These are phyloP conservation scores for Leishmania martiniquensis DNA, from an alignment of 208 protist species.

Conservation along the genomic window DNA sequence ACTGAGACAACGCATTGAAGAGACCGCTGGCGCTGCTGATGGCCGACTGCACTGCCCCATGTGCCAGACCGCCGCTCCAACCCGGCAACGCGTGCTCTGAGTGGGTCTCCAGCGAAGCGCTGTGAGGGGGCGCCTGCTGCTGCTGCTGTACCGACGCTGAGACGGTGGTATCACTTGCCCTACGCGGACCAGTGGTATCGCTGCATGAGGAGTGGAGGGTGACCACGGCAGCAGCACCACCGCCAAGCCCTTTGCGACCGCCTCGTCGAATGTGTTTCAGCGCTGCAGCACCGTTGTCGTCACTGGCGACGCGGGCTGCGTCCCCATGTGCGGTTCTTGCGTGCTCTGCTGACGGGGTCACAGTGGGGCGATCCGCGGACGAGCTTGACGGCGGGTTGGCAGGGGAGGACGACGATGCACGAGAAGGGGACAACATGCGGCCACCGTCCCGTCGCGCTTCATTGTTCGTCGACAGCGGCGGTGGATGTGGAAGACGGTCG, in stretches of 20 bases:
- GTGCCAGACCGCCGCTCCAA: slow-evolving; percentile 7
- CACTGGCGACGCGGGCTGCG: neutral
- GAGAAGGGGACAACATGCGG: neutral
- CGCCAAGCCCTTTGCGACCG: neutral
- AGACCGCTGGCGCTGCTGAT: slow-evolving; percentile 22
- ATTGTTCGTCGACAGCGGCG: neutral
- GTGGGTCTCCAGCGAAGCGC: neutral
- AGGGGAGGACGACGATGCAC: slow-evolving; percentile 1
- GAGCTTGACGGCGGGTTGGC: slow-evolving; percentile 1
- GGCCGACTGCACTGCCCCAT: neutral
- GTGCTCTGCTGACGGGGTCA: neutral
- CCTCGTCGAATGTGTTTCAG: neutral
- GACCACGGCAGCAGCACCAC: neutral
- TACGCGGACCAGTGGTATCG: neutral
- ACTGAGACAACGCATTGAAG: slow-evolving; percentile 43
- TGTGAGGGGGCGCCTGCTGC: neutral
- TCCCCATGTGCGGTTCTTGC: neutral
- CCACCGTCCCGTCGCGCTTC: neutral
- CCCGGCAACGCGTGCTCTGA: neutral
- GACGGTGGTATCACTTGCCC: neutral
- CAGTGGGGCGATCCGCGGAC: neutral
- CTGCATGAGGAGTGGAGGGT: neutral
- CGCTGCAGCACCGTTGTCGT: neutral
- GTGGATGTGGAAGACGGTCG: too few species aligned
- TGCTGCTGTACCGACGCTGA: neutral